Percentiles rank a stretch among this genome's conserved stretches.
Evolutionary conservation across 2,329 filamentous ascomycete species (phyloP).

Genomic region (Ramularia collo-cygni): DNA sequence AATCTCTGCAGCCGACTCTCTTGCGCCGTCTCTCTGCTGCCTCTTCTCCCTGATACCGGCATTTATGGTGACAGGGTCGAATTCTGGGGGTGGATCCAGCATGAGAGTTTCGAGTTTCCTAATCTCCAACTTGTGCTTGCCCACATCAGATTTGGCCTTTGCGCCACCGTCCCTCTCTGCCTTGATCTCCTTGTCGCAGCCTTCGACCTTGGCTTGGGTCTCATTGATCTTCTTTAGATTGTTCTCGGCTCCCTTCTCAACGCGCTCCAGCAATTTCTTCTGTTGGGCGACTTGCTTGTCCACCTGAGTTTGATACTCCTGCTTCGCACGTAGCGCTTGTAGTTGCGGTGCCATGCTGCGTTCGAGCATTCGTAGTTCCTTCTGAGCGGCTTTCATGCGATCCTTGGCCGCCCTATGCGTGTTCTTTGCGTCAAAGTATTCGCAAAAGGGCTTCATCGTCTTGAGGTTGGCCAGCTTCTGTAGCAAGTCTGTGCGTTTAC

Average conservation of each 20-base stretch:
- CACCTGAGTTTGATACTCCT: constrained; percentile 57
- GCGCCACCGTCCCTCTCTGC: constrained; percentile 38
- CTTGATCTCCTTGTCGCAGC: constrained; percentile 32
- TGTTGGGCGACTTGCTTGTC: constrained; percentile 50
- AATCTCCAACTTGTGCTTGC: constrained; percentile 44
- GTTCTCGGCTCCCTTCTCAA: constrained; percentile 46
- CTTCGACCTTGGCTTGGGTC: constrained; percentile 32
- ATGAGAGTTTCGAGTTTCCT: constrained; percentile 56
- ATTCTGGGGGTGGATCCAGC: constrained; percentile 57
- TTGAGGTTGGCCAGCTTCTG: constrained; percentile 59
- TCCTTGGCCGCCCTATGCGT: constrained; percentile 48
- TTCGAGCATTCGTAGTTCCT: constrained; percentile 55
- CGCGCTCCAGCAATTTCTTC: constrained; percentile 46
- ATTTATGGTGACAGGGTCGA: constrained; percentile 66
- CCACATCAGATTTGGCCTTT: constrained; percentile 26
- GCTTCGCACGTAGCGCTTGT: constrained; percentile 61
- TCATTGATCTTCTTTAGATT: constrained; percentile 30
- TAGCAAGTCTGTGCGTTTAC: constrained; percentile 64
- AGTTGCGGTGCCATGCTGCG: constrained; percentile 60
- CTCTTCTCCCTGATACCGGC: constrained; percentile 59
- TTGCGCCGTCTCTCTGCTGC: constrained; percentile 40
- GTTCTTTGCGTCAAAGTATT: constrained; percentile 52
- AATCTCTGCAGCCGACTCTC: constrained; percentile 38
- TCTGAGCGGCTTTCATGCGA: constrained; percentile 48
- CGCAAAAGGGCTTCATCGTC: constrained; percentile 57